Base-by-base conservation (phyloP, 495 filamentous ascomycete species). In the Articulospora tetracladia region DNA sequence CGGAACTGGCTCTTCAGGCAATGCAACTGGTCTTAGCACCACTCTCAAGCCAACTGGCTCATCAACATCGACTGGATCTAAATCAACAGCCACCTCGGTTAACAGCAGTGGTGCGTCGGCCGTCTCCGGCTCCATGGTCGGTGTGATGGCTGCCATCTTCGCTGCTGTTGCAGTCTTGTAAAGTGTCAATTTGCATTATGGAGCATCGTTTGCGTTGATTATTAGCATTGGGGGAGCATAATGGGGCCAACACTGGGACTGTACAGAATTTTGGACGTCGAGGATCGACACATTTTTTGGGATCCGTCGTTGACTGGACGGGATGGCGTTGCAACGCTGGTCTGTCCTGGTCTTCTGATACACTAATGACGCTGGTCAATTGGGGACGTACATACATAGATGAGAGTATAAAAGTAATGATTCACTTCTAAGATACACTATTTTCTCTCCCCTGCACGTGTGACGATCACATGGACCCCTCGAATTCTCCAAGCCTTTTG, bases 161-260 rank as follows among this genome's bases (percentile, higher is more conserved):
- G 60, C 54, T 51, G 66, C 58, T 17, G 20, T 57, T 8, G 53
- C 47, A 8, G 60, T 59, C n/a, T 58, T 68, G 63, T 68, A 68
- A 64, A 56, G 47, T 49, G 41, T 30, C 50, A 24, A 56, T 41
- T 56, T 44, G 36, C 17, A 46, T 44, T 56, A 22, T 41, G 32
- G 39, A 44, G 39, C 39, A 44, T 44, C 8, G 39, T 44, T 44
- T 34, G 52, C 26, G 12, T 23, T 32, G 27, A 32, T 49, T 34
- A 41, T 49, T 27, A 25, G 25, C 55, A 49, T 58, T 24, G 44
- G 26, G 58, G 58, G 26, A 55, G 53, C 53, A 23, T 55, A 34
- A 30, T 27, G 30, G 53, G n/a, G n/a, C 12, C n/a, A 30, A 13
- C 19, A 8, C 39, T 44, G 17, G 39, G 39, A 20, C 22, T 56